A percentile compares a stretch with the other conserved stretches of the same genome.
Conservation (phyloP, 176 grass and related monocot genomes). For the Paspalum notatum region DNA sequence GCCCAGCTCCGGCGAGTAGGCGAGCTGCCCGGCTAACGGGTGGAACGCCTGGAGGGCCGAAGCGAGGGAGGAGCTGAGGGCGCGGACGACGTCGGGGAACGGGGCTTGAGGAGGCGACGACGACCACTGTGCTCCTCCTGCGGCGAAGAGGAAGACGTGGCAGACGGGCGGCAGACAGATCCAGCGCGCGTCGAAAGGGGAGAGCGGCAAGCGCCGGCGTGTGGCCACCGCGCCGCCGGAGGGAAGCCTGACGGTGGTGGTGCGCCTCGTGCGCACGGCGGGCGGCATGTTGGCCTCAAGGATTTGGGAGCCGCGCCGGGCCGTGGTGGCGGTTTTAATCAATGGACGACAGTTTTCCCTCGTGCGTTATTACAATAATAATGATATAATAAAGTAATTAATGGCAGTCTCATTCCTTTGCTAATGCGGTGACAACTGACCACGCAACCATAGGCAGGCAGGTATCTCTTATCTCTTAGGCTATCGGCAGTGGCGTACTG, state of each 20-base stretch:
- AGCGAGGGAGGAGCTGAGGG: slow-evolving; percentile 22
- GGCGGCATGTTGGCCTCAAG: slow-evolving; percentile 14
- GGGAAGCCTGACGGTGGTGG: background rate
- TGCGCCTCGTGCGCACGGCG: background rate
- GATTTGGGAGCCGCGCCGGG: no score
- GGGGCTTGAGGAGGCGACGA: background rate
- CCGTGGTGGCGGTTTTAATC: no score
- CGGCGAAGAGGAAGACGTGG: slow-evolving; percentile 42
- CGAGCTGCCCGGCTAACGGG: slow-evolving; percentile 23
- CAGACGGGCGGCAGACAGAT: slow-evolving; percentile 6
- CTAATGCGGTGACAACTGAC: no score
- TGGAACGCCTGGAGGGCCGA: slow-evolving; percentile 34
- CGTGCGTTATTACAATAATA: no score
- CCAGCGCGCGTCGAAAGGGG: slow-evolving; percentile 40
- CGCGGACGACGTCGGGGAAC: background rate
- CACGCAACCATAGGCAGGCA: no score
- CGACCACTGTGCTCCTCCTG: no score
- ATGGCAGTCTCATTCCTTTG: no score
- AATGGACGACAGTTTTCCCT: no score
- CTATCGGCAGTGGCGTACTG: no score
- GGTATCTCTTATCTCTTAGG: no score
- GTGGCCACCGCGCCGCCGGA: background rate
- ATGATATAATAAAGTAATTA: no score
- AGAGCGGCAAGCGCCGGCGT: background rate
- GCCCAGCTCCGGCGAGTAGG: background rate